phyloP scores from a whole-genome alignment of 495 filamentous ascomycete genomes.

The Podospora pseudocomata region DNA sequence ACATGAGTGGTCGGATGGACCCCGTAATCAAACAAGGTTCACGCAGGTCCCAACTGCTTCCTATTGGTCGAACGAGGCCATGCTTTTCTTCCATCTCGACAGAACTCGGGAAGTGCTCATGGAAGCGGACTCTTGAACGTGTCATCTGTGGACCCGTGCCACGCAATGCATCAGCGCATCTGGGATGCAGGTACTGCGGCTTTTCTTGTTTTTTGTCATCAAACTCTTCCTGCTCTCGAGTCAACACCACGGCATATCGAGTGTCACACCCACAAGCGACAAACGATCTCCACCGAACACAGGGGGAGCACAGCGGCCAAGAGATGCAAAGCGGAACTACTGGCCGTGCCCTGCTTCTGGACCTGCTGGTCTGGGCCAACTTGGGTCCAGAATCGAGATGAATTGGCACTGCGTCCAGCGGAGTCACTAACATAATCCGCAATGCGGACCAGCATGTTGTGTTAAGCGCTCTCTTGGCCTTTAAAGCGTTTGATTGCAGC shows the following conservation, averaged over 20 bases:
- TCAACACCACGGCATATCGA: not conserved
- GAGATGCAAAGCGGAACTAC: not conserved
- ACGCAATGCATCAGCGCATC: conserved; percentile 5
- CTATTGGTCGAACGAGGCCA: not conserved
- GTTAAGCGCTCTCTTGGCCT: conserved; percentile 8
- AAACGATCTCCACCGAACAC: not conserved
- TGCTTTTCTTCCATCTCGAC: conserved; percentile 2
- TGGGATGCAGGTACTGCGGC: not conserved
- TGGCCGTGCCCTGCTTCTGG: not conserved
- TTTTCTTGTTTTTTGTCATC: not conserved
- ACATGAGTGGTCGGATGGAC: conserved; percentile 19
- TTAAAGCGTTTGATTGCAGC: conserved; percentile 14
- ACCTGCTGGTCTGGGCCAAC: not conserved
- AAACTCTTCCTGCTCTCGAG: not conserved
- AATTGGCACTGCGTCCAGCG: not conserved
- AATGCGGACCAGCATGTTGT: not conserved
- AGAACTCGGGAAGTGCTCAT: not conserved
- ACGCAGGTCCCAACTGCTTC: conserved; percentile 29
- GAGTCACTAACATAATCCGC: not conserved
- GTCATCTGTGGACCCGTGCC: conserved; percentile 10
- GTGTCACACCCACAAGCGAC: not conserved
- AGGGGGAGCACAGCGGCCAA: not conserved
- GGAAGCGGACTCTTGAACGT: conserved; percentile 7
- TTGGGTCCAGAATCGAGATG: conserved; percentile 8
- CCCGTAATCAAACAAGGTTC: conserved; percentile 20